A percentile compares a stretch with the other conserved stretches of the same genome.
These are phyloP conservation scores for Tremellales sp. DNA, from an alignment of 1,284 basidiomycete genomes.

Conservation along the genomic window DNA sequence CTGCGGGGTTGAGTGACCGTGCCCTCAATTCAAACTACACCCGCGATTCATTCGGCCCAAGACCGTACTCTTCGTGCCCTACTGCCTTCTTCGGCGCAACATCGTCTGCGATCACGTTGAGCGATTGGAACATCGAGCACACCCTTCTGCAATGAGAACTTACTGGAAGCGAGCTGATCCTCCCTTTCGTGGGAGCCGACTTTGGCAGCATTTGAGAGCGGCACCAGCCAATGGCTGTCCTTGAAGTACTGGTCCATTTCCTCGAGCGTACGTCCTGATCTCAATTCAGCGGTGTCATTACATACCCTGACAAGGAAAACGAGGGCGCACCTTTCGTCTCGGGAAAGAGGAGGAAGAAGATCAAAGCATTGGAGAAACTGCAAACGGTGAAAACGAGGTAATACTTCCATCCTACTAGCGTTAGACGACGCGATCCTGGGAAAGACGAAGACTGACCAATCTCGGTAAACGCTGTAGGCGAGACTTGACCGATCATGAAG, in stretches of 20 bases:
- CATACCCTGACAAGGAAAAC: neutral
- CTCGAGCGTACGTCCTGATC: constrained; percentile 42
- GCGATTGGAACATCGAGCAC: no score
- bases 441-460: constrained; percentile 22
- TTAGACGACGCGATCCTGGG: neutral
- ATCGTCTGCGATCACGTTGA: no score
- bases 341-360: constrained; percentile 54
- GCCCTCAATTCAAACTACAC: no score
- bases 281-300: neutral
- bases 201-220: constrained; percentile 48
- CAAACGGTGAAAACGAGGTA: constrained; percentile 61
- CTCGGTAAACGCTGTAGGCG: constrained; percentile 43
- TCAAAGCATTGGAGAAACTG: constrained; percentile 59
- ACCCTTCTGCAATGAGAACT: no score
- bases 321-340: constrained; percentile 34
- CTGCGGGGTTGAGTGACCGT: no score
- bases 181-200: constrained; percentile 51
- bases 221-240: constrained; percentile 54
- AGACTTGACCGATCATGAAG: constrained; percentile 51
- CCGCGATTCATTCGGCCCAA: no score
- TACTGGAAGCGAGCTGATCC: constrained; percentile 47
- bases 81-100: no score
- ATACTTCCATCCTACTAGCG: constrained; percentile 44
- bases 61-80: no score
- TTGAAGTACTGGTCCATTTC: constrained; percentile 60